Percentiles rank a stretch among this genome's conserved stretches.
Conservation (phyloP, 495 filamentous ascomycete species). For the Penicillium herquei region DNA sequence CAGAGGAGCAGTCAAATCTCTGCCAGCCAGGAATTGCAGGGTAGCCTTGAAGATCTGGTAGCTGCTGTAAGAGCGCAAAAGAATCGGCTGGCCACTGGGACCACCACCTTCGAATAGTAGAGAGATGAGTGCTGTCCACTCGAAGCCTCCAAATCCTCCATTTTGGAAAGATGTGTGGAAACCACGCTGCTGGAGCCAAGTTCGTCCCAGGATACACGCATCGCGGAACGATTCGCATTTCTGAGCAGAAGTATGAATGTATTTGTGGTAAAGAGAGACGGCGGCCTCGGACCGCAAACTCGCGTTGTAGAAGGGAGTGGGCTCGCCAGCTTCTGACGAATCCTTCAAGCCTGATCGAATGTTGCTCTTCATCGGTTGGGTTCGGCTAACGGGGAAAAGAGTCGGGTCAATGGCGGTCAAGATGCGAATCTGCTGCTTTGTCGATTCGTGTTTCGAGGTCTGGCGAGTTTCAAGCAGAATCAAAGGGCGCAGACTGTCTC, state of each 20-base stretch:
- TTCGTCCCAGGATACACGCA: constrained; percentile 78
- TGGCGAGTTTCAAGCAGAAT: constrained; percentile 52
- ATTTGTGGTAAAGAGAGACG: constrained; percentile 68
- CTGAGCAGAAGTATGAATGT: constrained; percentile 62
- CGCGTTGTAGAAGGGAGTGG: constrained; percentile 88
- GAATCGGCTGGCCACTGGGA: constrained; percentile 61
- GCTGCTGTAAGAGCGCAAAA: constrained; percentile 79
- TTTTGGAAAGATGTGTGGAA: constrained; percentile 61
- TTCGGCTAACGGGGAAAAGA: constrained; percentile 65
- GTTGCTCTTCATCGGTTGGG: constrained; percentile 67
- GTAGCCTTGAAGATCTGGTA: constrained; percentile 94
- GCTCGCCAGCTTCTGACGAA: constrained; percentile 30
- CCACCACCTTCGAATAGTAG: constrained; percentile 76
- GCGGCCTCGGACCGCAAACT: constrained; percentile 75
- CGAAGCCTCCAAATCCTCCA: constrained; percentile 93
- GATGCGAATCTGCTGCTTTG: constrained; percentile 67
- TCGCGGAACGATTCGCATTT: constrained; percentile 72
- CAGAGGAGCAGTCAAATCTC: constrained; percentile 66
- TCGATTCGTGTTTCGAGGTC: constrained; percentile 22
- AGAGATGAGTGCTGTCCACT: constrained; percentile 79
- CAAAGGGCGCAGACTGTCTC: constrained; percentile 74
- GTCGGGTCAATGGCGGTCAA: constrained; percentile 66
- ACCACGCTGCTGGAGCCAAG: constrained; percentile 88
- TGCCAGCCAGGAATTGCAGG: constrained; percentile 75
- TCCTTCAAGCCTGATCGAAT: constrained; percentile 53